Evolutionary conservation across 176 grass and related monocot genomes (phyloP).

Genomic region (Triticum timopheevii): DNA sequence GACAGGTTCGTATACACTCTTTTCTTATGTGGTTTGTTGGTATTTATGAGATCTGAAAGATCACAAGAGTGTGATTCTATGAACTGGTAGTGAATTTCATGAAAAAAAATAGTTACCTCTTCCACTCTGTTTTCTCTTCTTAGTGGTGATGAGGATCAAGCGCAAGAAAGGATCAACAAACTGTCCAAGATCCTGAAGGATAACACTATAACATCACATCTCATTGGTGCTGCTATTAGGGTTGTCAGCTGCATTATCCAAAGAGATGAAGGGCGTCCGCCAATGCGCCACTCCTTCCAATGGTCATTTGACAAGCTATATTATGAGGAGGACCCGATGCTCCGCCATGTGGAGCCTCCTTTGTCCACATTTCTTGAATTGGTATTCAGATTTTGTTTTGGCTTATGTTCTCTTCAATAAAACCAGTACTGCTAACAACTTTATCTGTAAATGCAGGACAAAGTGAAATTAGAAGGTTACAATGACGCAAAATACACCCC

Average conservation of each 20-base stretch:
- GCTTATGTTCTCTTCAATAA: conserved; percentile 9
- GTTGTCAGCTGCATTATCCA: conserved; percentile 95
- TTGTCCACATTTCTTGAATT: conserved; percentile 93
- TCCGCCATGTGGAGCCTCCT: conserved; percentile 95
- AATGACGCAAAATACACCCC: conserved; percentile 81
- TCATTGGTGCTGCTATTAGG: conserved; percentile 66
- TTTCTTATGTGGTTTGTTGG: conserved; percentile 20
- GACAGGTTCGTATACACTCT: conserved; percentile 63
- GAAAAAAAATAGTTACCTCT: conserved; percentile 21
- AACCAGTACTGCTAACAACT: conserved; percentile 14
- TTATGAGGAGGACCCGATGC: conserved; percentile 90
- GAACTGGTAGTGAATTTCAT: conserved; percentile 4
- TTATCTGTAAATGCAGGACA: conserved; percentile 47
- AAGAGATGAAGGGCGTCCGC: conserved; percentile 90
- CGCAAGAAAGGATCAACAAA: conserved; percentile 95
- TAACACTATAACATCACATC: conserved; percentile 62
- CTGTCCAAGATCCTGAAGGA: conserved; percentile 94
- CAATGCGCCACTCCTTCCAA: conserved; percentile 96
- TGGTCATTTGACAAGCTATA: conserved; percentile 83
- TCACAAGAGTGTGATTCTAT: conserved; percentile 15
- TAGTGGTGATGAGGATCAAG: conserved; percentile 98
- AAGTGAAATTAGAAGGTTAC: conserved; percentile 91
- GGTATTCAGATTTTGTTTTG: conserved; percentile 45
- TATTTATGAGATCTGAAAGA: conserved; percentile 5
- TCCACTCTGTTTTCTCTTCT: conserved; percentile 21